Conservation (phyloP, 2,329 filamentous ascomycete genomes). For the Clonostachys solani region DNA sequence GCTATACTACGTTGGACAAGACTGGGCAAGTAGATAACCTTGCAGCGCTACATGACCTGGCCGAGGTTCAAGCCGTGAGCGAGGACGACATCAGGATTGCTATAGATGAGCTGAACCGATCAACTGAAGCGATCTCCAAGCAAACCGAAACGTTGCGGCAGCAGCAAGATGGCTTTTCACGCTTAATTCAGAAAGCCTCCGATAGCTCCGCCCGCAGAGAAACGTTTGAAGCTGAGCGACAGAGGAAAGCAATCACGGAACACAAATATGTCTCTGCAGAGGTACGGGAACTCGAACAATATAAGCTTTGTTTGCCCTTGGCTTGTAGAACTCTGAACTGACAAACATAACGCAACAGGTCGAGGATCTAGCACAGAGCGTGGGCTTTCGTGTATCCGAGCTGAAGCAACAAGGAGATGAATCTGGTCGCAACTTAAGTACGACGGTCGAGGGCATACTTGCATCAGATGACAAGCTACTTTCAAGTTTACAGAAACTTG, state of each 20-base stretch:
- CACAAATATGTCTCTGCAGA: constrained; percentile 33
- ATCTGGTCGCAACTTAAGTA: constrained; percentile 37
- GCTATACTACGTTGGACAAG: constrained; percentile 44
- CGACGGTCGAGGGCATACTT: constrained; percentile 44
- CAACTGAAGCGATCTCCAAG: constrained; percentile 59
- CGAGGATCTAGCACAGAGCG: constrained; percentile 38
- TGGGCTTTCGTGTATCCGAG: constrained; percentile 42
- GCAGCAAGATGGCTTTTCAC: constrained; percentile 57
- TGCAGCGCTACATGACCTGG: constrained; percentile 37
- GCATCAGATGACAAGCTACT: constrained; percentile 63
- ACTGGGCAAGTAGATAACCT: constrained; percentile 43
- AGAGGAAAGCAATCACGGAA: constrained; percentile 25
- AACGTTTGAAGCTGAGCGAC: constrained; percentile 18
- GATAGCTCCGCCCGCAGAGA: constrained; percentile 19
- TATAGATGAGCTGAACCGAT: constrained; percentile 58
- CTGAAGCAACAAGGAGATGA: constrained; percentile 45
- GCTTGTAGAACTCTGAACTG: not conserved
- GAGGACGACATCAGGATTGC: constrained; percentile 59
- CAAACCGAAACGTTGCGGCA: constrained; percentile 58
- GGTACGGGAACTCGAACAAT: constrained; percentile 19
- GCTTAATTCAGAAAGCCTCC: constrained; percentile 36
- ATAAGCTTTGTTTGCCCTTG: not conserved
- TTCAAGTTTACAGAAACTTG: constrained; percentile 60
- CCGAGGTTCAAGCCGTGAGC: constrained; percentile 42
- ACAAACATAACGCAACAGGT: constrained; percentile 24